Conservation (phyloP, 805 yeast genomes). For the Yamadazyma scolyti region DNA sequence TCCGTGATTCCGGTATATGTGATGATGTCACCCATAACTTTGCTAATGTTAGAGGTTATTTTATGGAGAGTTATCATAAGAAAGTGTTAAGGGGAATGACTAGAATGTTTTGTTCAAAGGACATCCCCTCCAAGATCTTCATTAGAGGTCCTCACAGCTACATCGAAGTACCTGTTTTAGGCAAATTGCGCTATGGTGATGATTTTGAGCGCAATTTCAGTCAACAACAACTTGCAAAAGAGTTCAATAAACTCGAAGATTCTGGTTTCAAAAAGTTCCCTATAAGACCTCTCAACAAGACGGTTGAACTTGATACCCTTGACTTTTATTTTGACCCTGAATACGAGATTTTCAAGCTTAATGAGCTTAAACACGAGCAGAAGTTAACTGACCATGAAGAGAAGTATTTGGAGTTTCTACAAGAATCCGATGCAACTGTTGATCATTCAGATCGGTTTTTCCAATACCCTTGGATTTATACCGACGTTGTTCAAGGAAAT, state of each 20-base stretch:
- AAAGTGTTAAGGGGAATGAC: conserved; percentile 33
- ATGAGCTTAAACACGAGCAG: conserved; percentile 12
- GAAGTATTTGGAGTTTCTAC: conserved; percentile 26
- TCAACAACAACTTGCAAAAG: background rate
- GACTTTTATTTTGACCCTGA: conserved; percentile 32
- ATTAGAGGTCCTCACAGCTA: conserved; percentile 21
- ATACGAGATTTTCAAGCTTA: conserved; percentile 21
- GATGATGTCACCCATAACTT: conserved; percentile 15
- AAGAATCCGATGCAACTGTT: conserved; percentile 20
- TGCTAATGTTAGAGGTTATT: conserved; percentile 29
- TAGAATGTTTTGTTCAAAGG: conserved; percentile 27
- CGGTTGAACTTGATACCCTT: conserved; percentile 14
- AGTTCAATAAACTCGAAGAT: too few species aligned
- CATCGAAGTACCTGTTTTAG: conserved; percentile 26
- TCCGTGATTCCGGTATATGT: conserved; percentile 18
- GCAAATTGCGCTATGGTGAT: conserved; percentile 19
- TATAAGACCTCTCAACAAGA: conserved; percentile 6
- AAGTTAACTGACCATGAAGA: conserved; percentile 15
- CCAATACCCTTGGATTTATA: conserved; percentile 38
- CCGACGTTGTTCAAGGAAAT: conserved; percentile 32
- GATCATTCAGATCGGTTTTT: conserved; percentile 27
- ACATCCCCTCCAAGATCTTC: conserved; percentile 22
- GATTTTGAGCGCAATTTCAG: too few species aligned
- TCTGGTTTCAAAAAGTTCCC: conserved; percentile 3
- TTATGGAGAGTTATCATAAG: conserved; percentile 28